Conservation (phyloP, 148 eudicot genomes). For the Diospyros kaki region DNA sequence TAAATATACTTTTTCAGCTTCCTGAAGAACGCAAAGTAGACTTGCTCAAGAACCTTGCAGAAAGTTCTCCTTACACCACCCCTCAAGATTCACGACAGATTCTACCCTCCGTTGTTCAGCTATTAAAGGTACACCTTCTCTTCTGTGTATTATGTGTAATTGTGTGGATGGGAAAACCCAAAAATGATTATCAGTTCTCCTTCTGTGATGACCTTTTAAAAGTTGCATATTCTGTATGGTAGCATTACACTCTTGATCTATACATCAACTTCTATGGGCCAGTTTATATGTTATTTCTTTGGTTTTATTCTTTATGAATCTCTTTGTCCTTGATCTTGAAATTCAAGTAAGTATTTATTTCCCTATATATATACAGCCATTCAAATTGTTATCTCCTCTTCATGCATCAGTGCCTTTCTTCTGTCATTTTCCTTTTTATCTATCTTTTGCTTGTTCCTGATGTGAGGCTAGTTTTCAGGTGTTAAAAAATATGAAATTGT, state of each 20-base stretch:
- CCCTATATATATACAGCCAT: not conserved
- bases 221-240: not conserved
- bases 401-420: not conserved
- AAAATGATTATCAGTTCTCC: not conserved
- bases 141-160: not conserved
- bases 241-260: not conserved
- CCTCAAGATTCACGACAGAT: conserved; percentile 85
- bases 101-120: conserved; percentile 78
- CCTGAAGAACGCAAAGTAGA: conserved; percentile 88
- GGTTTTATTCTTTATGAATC: not conserved
- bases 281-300: not conserved
- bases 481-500: not conserved
- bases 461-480: not conserved
- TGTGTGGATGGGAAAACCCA: not conserved
- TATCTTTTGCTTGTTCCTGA: not conserved
- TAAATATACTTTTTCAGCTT: conserved; percentile 40
- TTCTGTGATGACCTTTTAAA: not conserved
- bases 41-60: conserved; percentile 90
- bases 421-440: not conserved
- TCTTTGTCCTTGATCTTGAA: conserved; percentile 1
- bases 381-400: not conserved
- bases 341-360: not conserved
- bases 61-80: conserved; percentile 72
- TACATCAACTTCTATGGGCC: not conserved
- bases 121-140: conserved; percentile 56